Conservation (phyloP, 306 rosid genomes). For the Castanea mollissima region DNA sequence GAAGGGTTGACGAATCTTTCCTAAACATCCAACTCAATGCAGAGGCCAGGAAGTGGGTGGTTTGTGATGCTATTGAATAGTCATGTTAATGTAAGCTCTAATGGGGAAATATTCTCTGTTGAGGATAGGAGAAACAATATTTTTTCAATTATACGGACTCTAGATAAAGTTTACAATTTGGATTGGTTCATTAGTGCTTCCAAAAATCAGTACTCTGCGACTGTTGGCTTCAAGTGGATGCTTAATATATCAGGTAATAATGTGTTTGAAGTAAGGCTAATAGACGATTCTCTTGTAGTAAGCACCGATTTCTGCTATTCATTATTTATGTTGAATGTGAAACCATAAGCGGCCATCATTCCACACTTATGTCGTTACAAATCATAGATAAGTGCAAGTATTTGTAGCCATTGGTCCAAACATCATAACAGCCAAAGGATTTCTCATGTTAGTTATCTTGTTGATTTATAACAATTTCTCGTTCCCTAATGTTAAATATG, state of each 20-base stretch:
- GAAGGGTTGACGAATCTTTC: no score
- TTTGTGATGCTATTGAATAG: slow-evolving; percentile 87
- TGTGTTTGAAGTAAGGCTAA: neutral
- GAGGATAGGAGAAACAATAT: slow-evolving; percentile 60
- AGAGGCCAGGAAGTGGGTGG: slow-evolving; percentile 88
- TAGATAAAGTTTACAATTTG: slow-evolving; percentile 80
- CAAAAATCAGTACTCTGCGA: slow-evolving; percentile 84
- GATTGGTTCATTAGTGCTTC: slow-evolving; percentile 96
- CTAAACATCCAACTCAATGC: slow-evolving; percentile 39
- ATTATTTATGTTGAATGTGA: neutral
- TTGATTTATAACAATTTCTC: neutral
- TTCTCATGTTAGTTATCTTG: neutral
- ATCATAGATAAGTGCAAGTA: neutral
- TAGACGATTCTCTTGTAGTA: neutral
- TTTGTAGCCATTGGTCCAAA: neutral
- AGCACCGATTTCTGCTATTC: neutral
- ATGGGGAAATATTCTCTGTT: slow-evolving; percentile 84
- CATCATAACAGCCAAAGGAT: neutral
- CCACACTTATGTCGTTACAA: neutral
- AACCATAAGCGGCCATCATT: neutral
- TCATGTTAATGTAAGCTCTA: slow-evolving; percentile 78
- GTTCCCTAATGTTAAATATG: neutral
- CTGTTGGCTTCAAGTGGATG: slow-evolving; percentile 98
- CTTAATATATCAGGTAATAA: slow-evolving; percentile 71
- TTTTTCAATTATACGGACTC: slow-evolving; percentile 63